These are phyloP conservation scores for Triticum aestivum DNA, from an alignment of 176 grass and related monocot genomes.

Conservation along the genomic window IWGSC_CS_RefSeq_v2.1 NC_057805.1:354926741-354927240, in stretches of 20 bases:
- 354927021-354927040: too few relatives aligned
- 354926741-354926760: conserved; percentile 85
- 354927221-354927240: too few relatives aligned
- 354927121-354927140: too few relatives aligned
- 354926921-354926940: conserved; percentile 10
- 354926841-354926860: conserved; percentile 21
- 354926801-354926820: background rate
- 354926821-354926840: conserved; percentile 8
- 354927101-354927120: too few relatives aligned
- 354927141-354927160: too few relatives aligned
- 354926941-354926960: background rate
- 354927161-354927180: too few relatives aligned
- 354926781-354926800: conserved; percentile 30
- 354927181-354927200: too few relatives aligned
- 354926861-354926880: background rate
- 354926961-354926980: background rate
- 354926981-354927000: background rate
- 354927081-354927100: too few relatives aligned
- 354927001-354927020: background rate
- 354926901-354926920: conserved; percentile 38
- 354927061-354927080: background rate
- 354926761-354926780: conserved; percentile 39
- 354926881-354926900: conserved; percentile 36
- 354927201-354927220: too few relatives aligned
- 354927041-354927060: background rate